These are phyloP conservation scores for Trichoderma sp. DNA, from an alignment of 2,329 filamentous ascomycete species.

Conservation along the genomic window DNA sequence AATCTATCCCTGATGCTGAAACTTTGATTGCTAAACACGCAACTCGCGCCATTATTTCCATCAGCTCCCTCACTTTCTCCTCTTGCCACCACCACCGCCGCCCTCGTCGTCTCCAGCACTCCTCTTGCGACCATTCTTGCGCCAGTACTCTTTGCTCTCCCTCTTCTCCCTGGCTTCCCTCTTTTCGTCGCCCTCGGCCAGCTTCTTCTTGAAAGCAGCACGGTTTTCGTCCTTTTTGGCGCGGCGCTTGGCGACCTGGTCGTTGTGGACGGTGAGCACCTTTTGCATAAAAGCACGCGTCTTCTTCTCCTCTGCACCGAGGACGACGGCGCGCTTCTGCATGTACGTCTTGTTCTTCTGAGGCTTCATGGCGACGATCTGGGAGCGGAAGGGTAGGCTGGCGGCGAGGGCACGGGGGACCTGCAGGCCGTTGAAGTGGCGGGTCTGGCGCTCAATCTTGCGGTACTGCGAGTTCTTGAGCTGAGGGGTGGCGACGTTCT, in stretches of 20 bases:
- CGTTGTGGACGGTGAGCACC: conserved; percentile 84
- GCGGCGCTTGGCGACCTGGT: conserved; percentile 80
- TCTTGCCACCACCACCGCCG: conserved; percentile 39
- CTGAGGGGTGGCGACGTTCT: conserved; percentile 74
- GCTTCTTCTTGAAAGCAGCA: conserved; percentile 77
- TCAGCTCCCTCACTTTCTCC: conserved; percentile 31
- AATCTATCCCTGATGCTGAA: not conserved
- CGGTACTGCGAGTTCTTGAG: conserved; percentile 86
- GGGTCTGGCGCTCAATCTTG: conserved; percentile 61
- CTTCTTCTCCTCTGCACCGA: conserved; percentile 83
- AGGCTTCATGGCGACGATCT: conserved; percentile 79
- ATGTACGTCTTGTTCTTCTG: conserved; percentile 84
- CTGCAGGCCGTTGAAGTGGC: conserved; percentile 76
- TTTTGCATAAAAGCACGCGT: conserved; percentile 90
- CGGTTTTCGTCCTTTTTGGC: conserved; percentile 88
- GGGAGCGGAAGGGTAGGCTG: conserved; percentile 87
- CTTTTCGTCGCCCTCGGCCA: conserved; percentile 82
- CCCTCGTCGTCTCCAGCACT: conserved; percentile 43
- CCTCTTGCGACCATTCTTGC: conserved; percentile 77
- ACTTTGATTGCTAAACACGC: not conserved
- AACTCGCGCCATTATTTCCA: not conserved
- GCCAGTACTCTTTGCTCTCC: conserved; percentile 92
- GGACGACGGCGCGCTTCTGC: conserved; percentile 91
- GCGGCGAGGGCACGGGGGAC: conserved; percentile 81
- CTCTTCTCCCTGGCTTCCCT: conserved; percentile 83